A percentile compares a stretch with the other conserved stretches of the same genome.
These are phyloP conservation scores for Colletotrichum noveboracense DNA, from an alignment of 2,329 filamentous ascomycete species.

Conservation along the genomic window DNA sequence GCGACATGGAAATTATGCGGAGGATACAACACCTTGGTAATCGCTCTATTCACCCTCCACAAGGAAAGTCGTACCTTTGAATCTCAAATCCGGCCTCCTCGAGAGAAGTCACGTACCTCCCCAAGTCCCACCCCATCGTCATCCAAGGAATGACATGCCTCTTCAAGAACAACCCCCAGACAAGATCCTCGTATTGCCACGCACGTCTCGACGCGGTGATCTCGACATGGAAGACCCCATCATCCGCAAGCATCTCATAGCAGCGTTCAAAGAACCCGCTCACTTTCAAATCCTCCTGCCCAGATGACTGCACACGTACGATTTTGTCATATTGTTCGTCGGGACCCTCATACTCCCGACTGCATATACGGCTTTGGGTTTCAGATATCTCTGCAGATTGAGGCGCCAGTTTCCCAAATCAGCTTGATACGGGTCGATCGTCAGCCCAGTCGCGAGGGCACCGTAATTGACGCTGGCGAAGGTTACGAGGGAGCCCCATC, in stretches of 20 bases:
- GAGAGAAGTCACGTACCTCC: conserved; percentile 82
- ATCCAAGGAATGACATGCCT: conserved; percentile 98
- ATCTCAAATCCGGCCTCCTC: conserved; percentile 86
- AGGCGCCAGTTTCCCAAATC: conserved; percentile 87
- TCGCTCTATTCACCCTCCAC: conserved; percentile 79
- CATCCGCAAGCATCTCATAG: conserved; percentile 93
- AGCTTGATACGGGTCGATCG: conserved; percentile 86
- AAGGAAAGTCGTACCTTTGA: conserved; percentile 16
- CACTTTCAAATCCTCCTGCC: conserved; percentile 95
- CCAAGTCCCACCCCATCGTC: conserved; percentile 91
- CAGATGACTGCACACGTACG: conserved; percentile 87
- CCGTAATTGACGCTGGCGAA: conserved; percentile 86
- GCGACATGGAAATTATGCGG: conserved; percentile 78
- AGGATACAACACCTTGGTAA: conserved; percentile 79
- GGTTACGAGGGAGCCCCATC: conserved; percentile 87
- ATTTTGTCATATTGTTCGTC: conserved; percentile 73
- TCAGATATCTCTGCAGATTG: conserved; percentile 76
- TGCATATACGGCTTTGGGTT: conserved; percentile 81
- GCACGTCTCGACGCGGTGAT: conserved; percentile 90
- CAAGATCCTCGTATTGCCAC: conserved; percentile 98
- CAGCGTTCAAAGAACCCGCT: conserved; percentile 43
- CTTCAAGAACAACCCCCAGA: conserved; percentile 99
- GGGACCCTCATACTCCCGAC: conserved; percentile 74
- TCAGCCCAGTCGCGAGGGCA: conserved; percentile 78
- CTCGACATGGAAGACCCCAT: conserved; percentile 94